Conservation (phyloP, 2,329 filamentous ascomycete genomes). For the Fusarium chlamydosporum region DNA sequence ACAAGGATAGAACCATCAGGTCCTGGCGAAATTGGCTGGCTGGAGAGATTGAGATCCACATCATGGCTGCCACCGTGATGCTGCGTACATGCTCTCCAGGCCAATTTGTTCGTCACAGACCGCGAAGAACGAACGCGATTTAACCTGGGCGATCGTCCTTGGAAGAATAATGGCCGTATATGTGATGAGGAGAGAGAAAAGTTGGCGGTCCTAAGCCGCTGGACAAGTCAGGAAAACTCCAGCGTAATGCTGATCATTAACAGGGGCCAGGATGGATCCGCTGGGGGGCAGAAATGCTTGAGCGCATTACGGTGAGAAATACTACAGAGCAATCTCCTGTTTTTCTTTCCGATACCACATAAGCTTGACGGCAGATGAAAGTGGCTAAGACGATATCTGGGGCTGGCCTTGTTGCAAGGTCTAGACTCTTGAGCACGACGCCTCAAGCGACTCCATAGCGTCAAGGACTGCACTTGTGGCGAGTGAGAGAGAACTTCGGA, state of each 20-base stretch:
- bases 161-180: constrained; percentile 13
- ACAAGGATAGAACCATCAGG: constrained; percentile 41
- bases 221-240: constrained; percentile 20
- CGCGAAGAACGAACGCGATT: constrained; percentile 14
- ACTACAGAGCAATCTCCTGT: constrained; percentile 14
- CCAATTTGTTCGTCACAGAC: constrained; percentile 27
- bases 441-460: constrained; percentile 40
- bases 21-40: constrained; percentile 32
- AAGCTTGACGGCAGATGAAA: constrained; percentile 47
- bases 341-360: constrained; percentile 31
- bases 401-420: constrained; percentile 46
- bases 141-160: constrained; percentile 15
- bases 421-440: constrained; percentile 41
- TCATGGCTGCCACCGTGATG: constrained; percentile 44
- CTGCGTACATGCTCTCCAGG: constrained; percentile 44
- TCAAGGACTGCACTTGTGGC: constrained; percentile 18
- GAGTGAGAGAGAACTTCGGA: constrained; percentile 8
- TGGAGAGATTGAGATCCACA: constrained; percentile 46
- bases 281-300: constrained; percentile 22
- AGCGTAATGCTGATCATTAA: constrained; percentile 29
- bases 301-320: constrained; percentile 14
- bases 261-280: constrained; percentile 34
- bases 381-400: constrained; percentile 50
- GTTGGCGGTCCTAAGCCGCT: constrained; percentile 4
- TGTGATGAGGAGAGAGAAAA: constrained; percentile 28